Evolutionary conservation across 352 stramenopile genomes (phyloP).

Genomic region (Plasmopara viticola): DNA sequence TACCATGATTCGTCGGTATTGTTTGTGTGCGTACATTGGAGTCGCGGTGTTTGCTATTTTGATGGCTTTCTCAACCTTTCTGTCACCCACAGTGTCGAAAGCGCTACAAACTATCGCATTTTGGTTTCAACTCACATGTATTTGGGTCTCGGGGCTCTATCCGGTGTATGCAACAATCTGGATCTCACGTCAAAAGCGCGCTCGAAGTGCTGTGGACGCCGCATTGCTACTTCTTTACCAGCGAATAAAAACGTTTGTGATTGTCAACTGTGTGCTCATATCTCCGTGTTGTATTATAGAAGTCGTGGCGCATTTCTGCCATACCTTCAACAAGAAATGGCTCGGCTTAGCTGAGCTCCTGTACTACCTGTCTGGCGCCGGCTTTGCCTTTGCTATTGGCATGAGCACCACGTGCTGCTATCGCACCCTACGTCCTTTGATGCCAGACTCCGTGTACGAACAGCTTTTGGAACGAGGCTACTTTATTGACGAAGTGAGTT

Average conservation of each 20-base stretch:
- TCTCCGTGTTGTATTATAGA: slow-evolving; percentile 57
- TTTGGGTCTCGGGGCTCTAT: slow-evolving; percentile 56
- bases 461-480: slow-evolving; percentile 56
- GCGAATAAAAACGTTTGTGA: slow-evolving; percentile 61
- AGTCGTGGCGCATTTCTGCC: slow-evolving; percentile 21
- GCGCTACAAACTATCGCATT: slow-evolving; percentile 33
- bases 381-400: slow-evolving; percentile 53
- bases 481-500: slow-evolving; percentile 31
- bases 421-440: slow-evolving; percentile 47
- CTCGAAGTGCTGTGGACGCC: slow-evolving; percentile 35
- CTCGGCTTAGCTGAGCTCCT: slow-evolving; percentile 45
- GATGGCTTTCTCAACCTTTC: slow-evolving; percentile 28
- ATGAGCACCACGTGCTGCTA: slow-evolving; percentile 60
- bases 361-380: slow-evolving; percentile 57
- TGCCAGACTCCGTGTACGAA: slow-evolving; percentile 55
- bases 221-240: slow-evolving; percentile 43
- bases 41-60: slow-evolving; percentile 31
- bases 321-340: slow-evolving; percentile 33
- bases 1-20: slow-evolving; percentile 46
- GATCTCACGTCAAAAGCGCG: slow-evolving; percentile 44
- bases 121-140: slow-evolving; percentile 36
- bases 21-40: slow-evolving; percentile 31
- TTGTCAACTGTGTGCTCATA: slow-evolving; percentile 61
- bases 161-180: slow-evolving; percentile 41
- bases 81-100: slow-evolving; percentile 27